phyloP scores from a whole-genome alignment of 2,329 filamentous ascomycete genomes.

The Ophiostoma sp. region DNA sequence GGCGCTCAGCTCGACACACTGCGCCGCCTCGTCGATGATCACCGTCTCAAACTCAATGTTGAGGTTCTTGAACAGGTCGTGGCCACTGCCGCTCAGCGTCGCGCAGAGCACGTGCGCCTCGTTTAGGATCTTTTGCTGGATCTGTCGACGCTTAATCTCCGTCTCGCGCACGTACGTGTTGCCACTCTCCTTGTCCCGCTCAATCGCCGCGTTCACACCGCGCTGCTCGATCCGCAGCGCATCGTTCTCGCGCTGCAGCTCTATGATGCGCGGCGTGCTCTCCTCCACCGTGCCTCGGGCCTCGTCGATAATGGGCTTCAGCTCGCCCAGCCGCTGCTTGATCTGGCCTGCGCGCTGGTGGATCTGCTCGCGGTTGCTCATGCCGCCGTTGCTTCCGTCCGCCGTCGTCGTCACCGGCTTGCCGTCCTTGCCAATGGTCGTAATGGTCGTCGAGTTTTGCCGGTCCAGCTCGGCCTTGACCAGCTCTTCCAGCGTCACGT shows the following conservation, averaged over 20 bases:
- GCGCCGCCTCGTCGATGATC: constrained; percentile 94
- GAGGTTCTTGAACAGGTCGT: constrained; percentile 93
- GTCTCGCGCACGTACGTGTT: constrained; percentile 75
- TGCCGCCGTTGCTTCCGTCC: constrained; percentile 29
- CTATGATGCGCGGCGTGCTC: constrained; percentile 44
- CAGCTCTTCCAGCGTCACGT: constrained; percentile 89
- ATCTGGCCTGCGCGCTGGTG: constrained; percentile 63
- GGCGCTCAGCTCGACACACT: constrained; percentile 95
- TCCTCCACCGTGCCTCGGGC: constrained; percentile 51
- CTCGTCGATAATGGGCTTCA: constrained; percentile 67
- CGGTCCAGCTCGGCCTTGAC: constrained; percentile 63
- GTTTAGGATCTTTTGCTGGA: constrained; percentile 88
- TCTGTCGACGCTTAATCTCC: constrained; percentile 74
- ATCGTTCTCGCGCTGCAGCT: constrained; percentile 71
- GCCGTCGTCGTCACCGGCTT: constrained; percentile 13
- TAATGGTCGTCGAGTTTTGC: constrained; percentile 18
- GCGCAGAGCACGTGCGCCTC: constrained; percentile 89
- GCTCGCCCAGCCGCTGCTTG: constrained; percentile 65
- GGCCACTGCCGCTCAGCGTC: constrained; percentile 89
- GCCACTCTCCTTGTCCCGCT: constrained; percentile 79
- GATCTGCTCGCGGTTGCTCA: constrained; percentile 53
- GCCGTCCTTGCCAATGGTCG: constrained; percentile 17
- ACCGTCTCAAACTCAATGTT: constrained; percentile 98
- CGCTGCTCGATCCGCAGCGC: constrained; percentile 59
- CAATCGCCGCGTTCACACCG: constrained; percentile 80